Percentiles rank a stretch among this genome's conserved stretches.
Evolutionary conservation across 768 basidiomycete species (phyloP).

Genomic region (Rhodocollybia butyracea): DNA sequence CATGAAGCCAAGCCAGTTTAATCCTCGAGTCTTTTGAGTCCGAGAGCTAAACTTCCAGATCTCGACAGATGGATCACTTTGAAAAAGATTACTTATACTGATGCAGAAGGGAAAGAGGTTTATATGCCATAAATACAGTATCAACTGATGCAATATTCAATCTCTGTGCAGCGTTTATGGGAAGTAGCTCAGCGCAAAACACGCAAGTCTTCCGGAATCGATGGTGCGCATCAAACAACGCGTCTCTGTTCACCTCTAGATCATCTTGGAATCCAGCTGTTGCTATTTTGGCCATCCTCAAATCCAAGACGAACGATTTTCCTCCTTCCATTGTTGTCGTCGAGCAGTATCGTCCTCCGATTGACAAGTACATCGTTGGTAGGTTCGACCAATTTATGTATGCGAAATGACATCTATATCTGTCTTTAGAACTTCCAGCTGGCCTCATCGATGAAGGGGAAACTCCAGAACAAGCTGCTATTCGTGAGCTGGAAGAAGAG

Average conservation of each 20-base stretch:
- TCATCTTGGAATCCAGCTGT: slow-evolving; percentile 51
- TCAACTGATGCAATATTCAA: not conserved
- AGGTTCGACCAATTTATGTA: slow-evolving; percentile 6
- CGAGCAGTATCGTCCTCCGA: slow-evolving; percentile 90
- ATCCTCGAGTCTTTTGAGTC: not conserved
- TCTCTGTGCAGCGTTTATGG: slow-evolving; percentile 65
- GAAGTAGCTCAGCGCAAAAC: slow-evolving; percentile 86
- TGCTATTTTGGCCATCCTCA: slow-evolving; percentile 77
- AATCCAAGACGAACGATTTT: slow-evolving; percentile 70
- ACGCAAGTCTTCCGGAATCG: slow-evolving; percentile 70
- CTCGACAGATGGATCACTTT: slow-evolving; percentile 75
- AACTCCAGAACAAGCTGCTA: slow-evolving; percentile 73
- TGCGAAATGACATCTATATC: not conserved
- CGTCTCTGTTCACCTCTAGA: not conserved
- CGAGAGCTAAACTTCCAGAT: not conserved
- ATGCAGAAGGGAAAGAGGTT: slow-evolving; percentile 75
- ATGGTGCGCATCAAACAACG: slow-evolving; percentile 47
- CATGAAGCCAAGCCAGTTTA: slow-evolving; percentile 56
- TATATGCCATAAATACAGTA: not conserved
- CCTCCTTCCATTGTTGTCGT: slow-evolving; percentile 78
- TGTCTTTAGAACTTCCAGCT: slow-evolving; percentile 12
- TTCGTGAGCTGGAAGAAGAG: slow-evolving; percentile 91
- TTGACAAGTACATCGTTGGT: slow-evolving; percentile 77
- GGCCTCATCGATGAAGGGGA: slow-evolving; percentile 84
- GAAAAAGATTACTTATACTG: slow-evolving; percentile 77